Percentiles rank a stretch among this genome's conserved stretches.
Conservation (phyloP, 305 asterid genomes). For the Fraxinus ornus region DNA sequence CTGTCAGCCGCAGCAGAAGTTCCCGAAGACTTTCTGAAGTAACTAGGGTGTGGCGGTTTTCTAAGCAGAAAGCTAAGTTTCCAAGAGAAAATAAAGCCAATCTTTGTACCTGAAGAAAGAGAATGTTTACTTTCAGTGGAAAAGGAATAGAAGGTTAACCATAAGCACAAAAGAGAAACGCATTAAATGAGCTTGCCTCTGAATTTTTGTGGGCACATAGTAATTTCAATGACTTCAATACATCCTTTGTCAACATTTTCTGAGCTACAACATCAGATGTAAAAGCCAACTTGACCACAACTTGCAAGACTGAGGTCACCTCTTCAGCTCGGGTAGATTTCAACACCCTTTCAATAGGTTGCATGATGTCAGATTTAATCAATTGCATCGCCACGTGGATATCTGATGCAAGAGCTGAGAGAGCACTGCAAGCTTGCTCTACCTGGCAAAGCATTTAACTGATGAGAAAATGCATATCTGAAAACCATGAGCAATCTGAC, state of each 20-base stretch:
- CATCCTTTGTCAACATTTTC: conserved; percentile 88
- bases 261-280: conserved; percentile 87
- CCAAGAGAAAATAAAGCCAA: conserved; percentile 87
- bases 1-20: conserved; percentile 88
- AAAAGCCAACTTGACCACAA: conserved; percentile 80
- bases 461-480: conserved; percentile 19
- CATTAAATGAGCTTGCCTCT: conserved; percentile 62
- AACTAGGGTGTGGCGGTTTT: conserved; percentile 78
- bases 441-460: conserved; percentile 52
- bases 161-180: conserved; percentile 20
- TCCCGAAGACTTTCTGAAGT: conserved; percentile 95
- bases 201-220: conserved; percentile 83
- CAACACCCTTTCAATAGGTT: conserved; percentile 89
- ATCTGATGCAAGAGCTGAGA: conserved; percentile 92
- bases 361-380: conserved; percentile 92
- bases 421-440: conserved; percentile 98
- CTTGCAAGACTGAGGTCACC: conserved; percentile 88
- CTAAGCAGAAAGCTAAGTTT: conserved; percentile 91
- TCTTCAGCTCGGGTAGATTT: conserved; percentile 77
- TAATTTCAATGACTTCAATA: conserved; percentile 71
- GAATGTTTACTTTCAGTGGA: conserved; percentile 24
- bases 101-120: conserved; percentile 71
- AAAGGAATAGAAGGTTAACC: conserved; percentile 15
- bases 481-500: conserved; percentile 17
- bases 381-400: conserved; percentile 88